A percentile compares a stretch with the other conserved stretches of the same genome.
phyloP scores from a whole-genome alignment of 2,329 filamentous ascomycete genomes.

The Botrytis byssoidea region DNA sequence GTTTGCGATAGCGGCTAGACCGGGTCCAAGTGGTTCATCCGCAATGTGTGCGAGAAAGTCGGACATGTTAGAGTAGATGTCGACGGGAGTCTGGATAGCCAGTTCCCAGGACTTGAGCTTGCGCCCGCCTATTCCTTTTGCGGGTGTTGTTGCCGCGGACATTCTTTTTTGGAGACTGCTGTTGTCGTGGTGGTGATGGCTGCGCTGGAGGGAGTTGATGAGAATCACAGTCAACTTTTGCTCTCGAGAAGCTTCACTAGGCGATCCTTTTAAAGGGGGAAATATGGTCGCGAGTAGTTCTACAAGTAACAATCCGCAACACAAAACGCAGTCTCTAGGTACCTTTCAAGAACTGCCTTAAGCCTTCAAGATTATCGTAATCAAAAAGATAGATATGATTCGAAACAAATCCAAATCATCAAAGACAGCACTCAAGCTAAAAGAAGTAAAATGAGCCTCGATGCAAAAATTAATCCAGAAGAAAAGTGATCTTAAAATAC shows the following conservation, averaged over 20 bases:
- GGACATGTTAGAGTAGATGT: background rate
- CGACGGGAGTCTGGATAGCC: background rate
- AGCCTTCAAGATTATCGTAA: background rate
- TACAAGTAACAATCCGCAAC: background rate
- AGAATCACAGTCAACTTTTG: background rate
- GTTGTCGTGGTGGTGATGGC: background rate
- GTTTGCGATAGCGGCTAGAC: background rate
- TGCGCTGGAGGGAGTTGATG: background rate
- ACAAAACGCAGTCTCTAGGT: background rate
- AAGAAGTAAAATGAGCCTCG: background rate
- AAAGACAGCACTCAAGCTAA: background rate
- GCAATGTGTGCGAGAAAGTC: constrained; percentile 1
- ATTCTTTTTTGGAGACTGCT: background rate
- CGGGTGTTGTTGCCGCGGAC: background rate
- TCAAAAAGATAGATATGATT: background rate
- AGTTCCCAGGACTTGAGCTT: background rate
- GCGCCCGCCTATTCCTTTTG: background rate
- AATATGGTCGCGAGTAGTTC: background rate
- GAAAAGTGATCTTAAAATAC: background rate
- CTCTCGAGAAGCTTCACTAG: background rate
- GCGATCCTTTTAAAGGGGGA: background rate
- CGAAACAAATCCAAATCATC: background rate
- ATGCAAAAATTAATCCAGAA: background rate
- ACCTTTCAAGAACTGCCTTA: no score
- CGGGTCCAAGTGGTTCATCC: background rate